These are phyloP conservation scores for Colletotrichum paranaense DNA, from an alignment of 2,329 filamentous ascomycete genomes.

Conservation along the genomic window DNA sequence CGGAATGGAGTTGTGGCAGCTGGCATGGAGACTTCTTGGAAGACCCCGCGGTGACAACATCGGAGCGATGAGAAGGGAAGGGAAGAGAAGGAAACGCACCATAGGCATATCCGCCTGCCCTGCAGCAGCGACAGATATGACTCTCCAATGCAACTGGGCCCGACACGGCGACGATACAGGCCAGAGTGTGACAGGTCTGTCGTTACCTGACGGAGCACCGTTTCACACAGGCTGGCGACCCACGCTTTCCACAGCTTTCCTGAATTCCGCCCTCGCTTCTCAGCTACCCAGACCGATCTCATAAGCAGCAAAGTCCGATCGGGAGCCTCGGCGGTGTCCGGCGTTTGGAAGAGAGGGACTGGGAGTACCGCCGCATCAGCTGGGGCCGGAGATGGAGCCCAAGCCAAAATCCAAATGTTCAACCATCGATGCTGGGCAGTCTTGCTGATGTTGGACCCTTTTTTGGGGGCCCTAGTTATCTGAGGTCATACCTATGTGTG, in stretches of 20 bases:
- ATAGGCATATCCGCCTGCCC: conserved; percentile 22
- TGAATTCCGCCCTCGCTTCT: conserved; percentile 8
- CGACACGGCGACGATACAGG: conserved; percentile 4
- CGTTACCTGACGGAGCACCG: conserved; percentile 31
- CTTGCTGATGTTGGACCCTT: conserved; percentile 26
- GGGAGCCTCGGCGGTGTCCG: conserved; percentile 35
- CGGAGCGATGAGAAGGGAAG: conserved; percentile 7
- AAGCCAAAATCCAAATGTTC: conserved; percentile 12
- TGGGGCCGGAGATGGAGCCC: conserved; percentile 30
- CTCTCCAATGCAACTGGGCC: conserved; percentile 31
- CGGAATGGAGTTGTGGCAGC: conserved; percentile 18
- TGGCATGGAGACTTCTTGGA: conserved; percentile 20
- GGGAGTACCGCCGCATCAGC: conserved; percentile 28
- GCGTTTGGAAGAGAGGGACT: conserved; percentile 31
- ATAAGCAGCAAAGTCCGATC: conserved; percentile 33
- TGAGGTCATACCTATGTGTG: conserved; percentile 27
- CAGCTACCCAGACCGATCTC: conserved; percentile 3
- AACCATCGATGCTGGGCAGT: neutral
- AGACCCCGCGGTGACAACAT: conserved; percentile 22
- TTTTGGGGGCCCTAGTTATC: conserved; percentile 20
- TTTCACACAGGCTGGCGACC: conserved; percentile 34
- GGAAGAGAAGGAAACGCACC: conserved; percentile 17
- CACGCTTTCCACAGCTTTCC: conserved; percentile 25
- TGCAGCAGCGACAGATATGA: conserved; percentile 25
- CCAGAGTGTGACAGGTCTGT: conserved; percentile 18